phyloP scores from a whole-genome alignment of 441 rosid genomes.

The Populus hybrid region DNA sequence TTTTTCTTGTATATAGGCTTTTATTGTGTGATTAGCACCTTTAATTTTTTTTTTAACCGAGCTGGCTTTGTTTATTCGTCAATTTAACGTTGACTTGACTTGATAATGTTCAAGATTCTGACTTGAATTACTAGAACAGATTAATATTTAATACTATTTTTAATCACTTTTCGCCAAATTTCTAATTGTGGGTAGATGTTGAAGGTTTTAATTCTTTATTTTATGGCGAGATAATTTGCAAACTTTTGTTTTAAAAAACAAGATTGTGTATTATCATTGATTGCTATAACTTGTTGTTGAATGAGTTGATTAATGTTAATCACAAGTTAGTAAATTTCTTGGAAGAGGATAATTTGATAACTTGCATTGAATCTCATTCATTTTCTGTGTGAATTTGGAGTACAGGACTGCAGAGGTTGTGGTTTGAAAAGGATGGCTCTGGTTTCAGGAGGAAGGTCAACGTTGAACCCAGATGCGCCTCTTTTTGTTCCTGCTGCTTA shows the following conservation, averaged over 20 bases:
- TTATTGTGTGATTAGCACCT: neutral
- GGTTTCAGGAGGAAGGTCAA: slow-evolving; percentile 70
- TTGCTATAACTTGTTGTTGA: no score
- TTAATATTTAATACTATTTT: neutral
- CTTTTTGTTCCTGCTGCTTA: slow-evolving; percentile 80
- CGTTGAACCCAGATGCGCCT: slow-evolving; percentile 83
- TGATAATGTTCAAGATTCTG: neutral
- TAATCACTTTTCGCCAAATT: neutral
- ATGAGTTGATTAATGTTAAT: slow-evolving; percentile 8
- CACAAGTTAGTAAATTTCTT: slow-evolving; percentile 17
- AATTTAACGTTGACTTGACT: neutral
- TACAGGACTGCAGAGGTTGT: no score
- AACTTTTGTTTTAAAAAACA: no score
- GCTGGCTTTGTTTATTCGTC: neutral
- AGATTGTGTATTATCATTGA: neutral
- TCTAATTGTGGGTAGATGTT: neutral
- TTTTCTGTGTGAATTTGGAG: slow-evolving; percentile 12
- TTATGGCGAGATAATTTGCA: neutral
- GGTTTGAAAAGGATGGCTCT: slow-evolving; percentile 50
- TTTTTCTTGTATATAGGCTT: neutral
- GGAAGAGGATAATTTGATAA: no score
- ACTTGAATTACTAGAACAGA: neutral
- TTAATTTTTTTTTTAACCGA: neutral
- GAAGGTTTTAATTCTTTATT: neutral
- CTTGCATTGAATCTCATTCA: neutral